Conservation (phyloP, 306 rosid genomes). For the Nissolia schottii region DNA sequence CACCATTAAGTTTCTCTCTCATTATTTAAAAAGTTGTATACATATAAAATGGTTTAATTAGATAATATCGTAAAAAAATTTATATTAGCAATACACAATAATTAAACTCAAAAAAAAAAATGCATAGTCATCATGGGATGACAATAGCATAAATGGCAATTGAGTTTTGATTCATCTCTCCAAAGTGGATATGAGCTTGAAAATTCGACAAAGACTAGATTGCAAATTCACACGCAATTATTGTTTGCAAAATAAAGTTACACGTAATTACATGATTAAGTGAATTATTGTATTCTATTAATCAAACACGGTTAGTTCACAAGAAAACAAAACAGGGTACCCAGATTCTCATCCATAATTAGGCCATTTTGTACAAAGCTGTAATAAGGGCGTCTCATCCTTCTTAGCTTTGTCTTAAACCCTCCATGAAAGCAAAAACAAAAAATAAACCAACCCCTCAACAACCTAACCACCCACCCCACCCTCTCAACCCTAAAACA, state of each 20-base stretch:
- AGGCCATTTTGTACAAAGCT: background rate
- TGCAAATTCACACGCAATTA: no score
- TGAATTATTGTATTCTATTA: background rate
- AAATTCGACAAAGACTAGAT: no score
- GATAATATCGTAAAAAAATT: no score
- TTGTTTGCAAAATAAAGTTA: background rate
- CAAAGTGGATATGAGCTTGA: no score
- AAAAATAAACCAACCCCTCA: conserved; percentile 12
- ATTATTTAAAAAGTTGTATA: no score
- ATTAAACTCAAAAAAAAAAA: no score
- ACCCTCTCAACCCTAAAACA: conserved; percentile 25
- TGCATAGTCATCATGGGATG: no score
- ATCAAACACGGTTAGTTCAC: background rate
- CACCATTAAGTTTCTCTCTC: no score
- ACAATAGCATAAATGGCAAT: no score
- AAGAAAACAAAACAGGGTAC: background rate
- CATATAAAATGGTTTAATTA: no score
- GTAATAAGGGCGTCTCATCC: conserved; percentile 19
- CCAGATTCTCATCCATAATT: conserved; percentile 22
- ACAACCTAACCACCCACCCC: conserved; percentile 33
- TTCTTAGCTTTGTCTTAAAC: conserved; percentile 5
- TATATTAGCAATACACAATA: no score
- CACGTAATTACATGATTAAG: background rate
- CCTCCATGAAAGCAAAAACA: conserved; percentile 12
- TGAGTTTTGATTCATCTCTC: no score